These are phyloP conservation scores for Cenchrus fungigraminus DNA, from an alignment of 176 grass and related monocot genomes.

Conservation along the genomic window DNA sequence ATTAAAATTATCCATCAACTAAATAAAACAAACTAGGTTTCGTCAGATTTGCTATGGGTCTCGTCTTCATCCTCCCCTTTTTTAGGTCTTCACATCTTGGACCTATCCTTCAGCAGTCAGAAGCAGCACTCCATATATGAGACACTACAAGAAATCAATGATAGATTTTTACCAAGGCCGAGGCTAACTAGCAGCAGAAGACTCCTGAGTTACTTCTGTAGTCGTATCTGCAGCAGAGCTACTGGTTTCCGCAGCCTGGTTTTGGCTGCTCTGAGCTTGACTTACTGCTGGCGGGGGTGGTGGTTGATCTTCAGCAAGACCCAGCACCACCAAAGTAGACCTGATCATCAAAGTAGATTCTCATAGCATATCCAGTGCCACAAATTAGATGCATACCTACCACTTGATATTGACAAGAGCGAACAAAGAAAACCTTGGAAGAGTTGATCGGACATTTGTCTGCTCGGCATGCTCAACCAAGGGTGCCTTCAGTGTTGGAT, in stretches of 20 bases:
- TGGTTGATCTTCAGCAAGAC: slow-evolving; percentile 69
- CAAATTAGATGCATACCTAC: background rate
- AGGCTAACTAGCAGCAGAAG: slow-evolving; percentile 50
- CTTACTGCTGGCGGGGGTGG: slow-evolving; percentile 21
- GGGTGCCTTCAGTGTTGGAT: slow-evolving; percentile 71
- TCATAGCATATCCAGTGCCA: slow-evolving; percentile 12
- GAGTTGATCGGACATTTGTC: slow-evolving; percentile 68
- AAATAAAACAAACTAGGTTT: background rate
- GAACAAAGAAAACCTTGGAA: slow-evolving; percentile 64
- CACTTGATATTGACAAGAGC: background rate
- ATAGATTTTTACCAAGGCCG: background rate
- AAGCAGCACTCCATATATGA: background rate
- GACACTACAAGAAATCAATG: background rate
- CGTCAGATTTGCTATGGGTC: background rate
- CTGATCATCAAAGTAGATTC: slow-evolving; percentile 41
- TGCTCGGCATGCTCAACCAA: slow-evolving; percentile 91
- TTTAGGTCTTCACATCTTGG: background rate
- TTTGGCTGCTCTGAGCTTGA: slow-evolving; percentile 63
- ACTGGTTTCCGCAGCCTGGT: slow-evolving; percentile 73
- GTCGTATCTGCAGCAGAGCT: slow-evolving; percentile 75
- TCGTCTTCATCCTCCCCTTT: background rate
- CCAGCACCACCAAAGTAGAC: slow-evolving; percentile 82
- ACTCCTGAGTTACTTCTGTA: slow-evolving; percentile 71
- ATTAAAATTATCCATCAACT: background rate
- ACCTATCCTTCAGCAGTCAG: background rate